Evolutionary conservation across 768 basidiomycete species (phyloP).

Genomic region (Rhodotorula paludigena): DNA sequence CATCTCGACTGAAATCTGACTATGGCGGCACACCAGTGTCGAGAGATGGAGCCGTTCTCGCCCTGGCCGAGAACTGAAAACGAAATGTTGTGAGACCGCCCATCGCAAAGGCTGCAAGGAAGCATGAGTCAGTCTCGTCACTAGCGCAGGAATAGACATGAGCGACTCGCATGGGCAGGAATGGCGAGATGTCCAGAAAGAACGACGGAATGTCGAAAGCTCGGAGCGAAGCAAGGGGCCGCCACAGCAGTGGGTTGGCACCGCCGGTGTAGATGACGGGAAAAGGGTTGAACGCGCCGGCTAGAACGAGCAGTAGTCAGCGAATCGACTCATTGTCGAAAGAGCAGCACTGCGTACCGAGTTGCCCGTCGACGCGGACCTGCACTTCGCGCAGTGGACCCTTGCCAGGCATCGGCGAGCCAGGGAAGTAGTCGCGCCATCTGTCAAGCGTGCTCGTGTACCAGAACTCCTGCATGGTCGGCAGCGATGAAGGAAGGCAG

Average conservation of each 20-base stretch:
- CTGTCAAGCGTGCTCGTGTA: conserved; percentile 5
- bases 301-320: not conserved
- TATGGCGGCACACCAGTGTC: conserved; percentile 5
- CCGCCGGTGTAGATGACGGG: conserved; percentile 30
- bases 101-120: not conserved
- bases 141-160: accelerated
- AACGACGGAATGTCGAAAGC: conserved; percentile 20
- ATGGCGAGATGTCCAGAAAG: conserved; percentile 11
- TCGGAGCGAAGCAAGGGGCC: conserved; percentile 10
- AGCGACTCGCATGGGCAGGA: not conserved
- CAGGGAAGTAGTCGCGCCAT: not conserved
- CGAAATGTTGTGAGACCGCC: not conserved
- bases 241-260: conserved; percentile 21
- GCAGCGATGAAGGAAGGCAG: not conserved
- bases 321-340: too few species aligned
- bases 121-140: not conserved
- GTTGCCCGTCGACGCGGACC: conserved; percentile 15
- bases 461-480: conserved; percentile 18
- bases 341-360: not conserved
- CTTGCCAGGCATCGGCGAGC: not conserved
- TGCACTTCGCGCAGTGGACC: conserved; percentile 25
- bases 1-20: too few species aligned
- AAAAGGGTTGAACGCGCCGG: conserved; percentile 15
- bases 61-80: conserved; percentile 15
- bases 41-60: not conserved